Conservation (phyloP, 116 monocot species). For the Zostera marina region DNA sequence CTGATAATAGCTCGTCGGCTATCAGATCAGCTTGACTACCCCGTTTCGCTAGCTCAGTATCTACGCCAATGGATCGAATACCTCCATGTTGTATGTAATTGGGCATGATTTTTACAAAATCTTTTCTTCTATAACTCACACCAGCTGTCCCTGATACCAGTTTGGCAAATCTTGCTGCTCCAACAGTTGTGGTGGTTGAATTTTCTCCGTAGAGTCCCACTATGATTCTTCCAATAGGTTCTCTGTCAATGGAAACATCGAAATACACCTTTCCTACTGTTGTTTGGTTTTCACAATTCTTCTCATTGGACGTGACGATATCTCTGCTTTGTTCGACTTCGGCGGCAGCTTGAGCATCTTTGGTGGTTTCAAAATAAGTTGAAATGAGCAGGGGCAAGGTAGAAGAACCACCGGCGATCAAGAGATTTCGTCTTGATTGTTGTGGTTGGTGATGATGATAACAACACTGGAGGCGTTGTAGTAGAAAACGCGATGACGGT, state of each 20-base stretch:
- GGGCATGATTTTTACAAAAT: constrained; percentile 59
- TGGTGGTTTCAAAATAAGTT: background rate
- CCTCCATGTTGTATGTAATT: constrained; percentile 62
- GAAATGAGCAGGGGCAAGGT: constrained; percentile 12
- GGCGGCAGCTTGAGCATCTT: constrained; percentile 2
- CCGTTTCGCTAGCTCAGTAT: constrained; percentile 32
- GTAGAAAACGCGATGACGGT: no score
- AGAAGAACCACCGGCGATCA: constrained; percentile 15
- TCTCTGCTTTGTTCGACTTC: background rate
- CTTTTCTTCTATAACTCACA: constrained; percentile 50
- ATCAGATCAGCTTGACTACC: constrained; percentile 7
- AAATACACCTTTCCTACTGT: constrained; percentile 36
- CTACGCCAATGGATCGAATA: constrained; percentile 48
- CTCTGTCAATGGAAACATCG: constrained; percentile 51
- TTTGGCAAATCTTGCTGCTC: constrained; percentile 28
- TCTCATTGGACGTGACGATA: background rate
- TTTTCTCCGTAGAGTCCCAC: constrained; percentile 40
- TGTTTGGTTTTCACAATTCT: background rate
- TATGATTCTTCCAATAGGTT: constrained; percentile 40
- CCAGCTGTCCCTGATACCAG: constrained; percentile 43
- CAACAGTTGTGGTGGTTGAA: constrained; percentile 12
- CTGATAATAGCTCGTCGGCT: constrained; percentile 16
- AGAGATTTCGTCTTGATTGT: constrained; percentile 30
- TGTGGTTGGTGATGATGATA: constrained; percentile 6
- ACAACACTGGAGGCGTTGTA: background rate